phyloP scores from a whole-genome alignment of 192 early-diverging fungal species.

The Mortierella claussenii region DNA sequence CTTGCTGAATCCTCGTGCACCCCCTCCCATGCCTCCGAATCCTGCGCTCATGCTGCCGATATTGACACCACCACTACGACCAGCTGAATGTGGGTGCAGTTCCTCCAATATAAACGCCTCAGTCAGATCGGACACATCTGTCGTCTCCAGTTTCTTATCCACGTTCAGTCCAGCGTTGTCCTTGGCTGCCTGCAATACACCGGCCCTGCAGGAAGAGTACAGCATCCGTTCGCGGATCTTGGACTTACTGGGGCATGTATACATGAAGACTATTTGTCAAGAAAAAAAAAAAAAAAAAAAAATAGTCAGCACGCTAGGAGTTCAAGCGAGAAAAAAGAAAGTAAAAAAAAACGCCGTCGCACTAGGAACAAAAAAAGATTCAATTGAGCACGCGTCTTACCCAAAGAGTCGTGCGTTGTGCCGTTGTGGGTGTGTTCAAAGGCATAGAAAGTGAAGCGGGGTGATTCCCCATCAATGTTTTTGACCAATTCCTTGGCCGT shows the following conservation, averaged over 20 bases:
- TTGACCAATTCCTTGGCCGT: conserved; percentile 60
- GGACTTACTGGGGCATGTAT: conserved; percentile 83
- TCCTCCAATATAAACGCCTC: conserved; percentile 65
- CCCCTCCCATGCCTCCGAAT: neutral
- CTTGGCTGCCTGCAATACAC: conserved; percentile 67
- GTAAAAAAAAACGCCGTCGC: neutral
- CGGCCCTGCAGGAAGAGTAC: conserved; percentile 80
- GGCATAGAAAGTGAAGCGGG: conserved; percentile 79
- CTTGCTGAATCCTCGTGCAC: conserved; percentile 36
- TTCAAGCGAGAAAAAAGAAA: neutral
- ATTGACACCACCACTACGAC: neutral
- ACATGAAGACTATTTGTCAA: conserved; percentile 92
- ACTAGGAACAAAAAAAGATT: no score
- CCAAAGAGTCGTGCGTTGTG: conserved; percentile 47
- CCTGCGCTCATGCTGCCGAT: neutral
- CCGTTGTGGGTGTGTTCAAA: conserved; percentile 62
- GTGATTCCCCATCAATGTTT: conserved; percentile 65
- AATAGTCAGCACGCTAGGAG: conserved; percentile 18
- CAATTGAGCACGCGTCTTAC: no score
- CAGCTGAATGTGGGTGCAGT: conserved; percentile 44
- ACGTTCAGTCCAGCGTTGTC: conserved; percentile 64
- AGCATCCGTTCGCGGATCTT: conserved; percentile 93
- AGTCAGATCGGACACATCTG: conserved; percentile 66
- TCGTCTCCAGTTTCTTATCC: conserved; percentile 76
- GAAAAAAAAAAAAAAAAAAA: neutral